Evolutionary conservation across 805 yeast species (phyloP).

Genomic region (Teunomyces funiuensis): DNA sequence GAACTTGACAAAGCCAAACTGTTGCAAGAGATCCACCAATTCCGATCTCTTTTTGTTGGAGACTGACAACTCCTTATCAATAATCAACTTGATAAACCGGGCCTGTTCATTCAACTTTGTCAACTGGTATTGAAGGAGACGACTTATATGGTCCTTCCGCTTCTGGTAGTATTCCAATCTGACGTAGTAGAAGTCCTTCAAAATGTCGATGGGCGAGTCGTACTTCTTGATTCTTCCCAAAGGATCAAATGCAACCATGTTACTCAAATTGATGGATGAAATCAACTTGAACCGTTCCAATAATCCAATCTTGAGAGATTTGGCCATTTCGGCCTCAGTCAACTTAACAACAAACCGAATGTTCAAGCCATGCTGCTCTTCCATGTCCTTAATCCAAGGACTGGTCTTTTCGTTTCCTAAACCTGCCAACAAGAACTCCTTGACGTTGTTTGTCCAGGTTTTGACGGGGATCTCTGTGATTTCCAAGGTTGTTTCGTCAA

Average conservation of each 20-base stretch:
- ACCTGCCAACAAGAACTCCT: slow-evolving; percentile 77
- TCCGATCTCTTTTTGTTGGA: slow-evolving; percentile 70
- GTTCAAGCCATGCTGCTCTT: slow-evolving; percentile 85
- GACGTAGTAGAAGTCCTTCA: slow-evolving; percentile 80
- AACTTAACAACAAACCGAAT: slow-evolving; percentile 78
- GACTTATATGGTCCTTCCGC: slow-evolving; percentile 78
- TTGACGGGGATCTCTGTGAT: slow-evolving; percentile 92
- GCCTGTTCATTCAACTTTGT: slow-evolving; percentile 81
- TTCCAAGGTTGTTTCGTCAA: slow-evolving; percentile 77
- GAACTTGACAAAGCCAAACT: slow-evolving; percentile 71
- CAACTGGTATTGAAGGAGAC: slow-evolving; percentile 68
- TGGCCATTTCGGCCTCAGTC: slow-evolving; percentile 78
- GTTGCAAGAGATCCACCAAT: slow-evolving; percentile 62
- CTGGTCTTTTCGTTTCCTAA: slow-evolving; percentile 72
- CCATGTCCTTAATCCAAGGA: slow-evolving; percentile 92
- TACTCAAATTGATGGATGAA: slow-evolving; percentile 65
- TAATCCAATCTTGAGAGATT: slow-evolving; percentile 71
- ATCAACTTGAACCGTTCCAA: slow-evolving; percentile 81
- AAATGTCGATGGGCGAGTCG: slow-evolving; percentile 70
- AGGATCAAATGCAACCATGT: slow-evolving; percentile 96
- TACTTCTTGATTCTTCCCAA: slow-evolving; percentile 84
- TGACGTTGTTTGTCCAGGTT: slow-evolving; percentile 89
- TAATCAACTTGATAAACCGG: slow-evolving; percentile 85
- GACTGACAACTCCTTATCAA: slow-evolving; percentile 67
- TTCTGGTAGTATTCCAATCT: slow-evolving; percentile 88